Evolutionary conservation across 305 asterid species (phyloP), one percentile per base, ranked within the genome.

Genomic region (Fraxinus dipetala): DNA sequence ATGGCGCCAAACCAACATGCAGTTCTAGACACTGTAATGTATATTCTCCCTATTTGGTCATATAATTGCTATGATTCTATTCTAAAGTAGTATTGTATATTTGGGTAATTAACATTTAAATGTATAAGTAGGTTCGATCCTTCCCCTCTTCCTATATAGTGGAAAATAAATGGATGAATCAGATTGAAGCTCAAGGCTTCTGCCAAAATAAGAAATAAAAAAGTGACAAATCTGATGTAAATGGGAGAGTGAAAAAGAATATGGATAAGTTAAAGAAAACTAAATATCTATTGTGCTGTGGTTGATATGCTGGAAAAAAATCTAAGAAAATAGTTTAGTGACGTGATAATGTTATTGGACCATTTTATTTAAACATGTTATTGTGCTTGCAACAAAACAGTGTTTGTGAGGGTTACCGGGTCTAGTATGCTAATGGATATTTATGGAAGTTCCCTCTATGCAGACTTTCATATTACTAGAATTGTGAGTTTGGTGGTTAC

Each of bases 391-490:
- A 56, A 56, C 65, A 56, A 54, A 54, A 54, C 6, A 56, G 65
- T 6, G 26, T 5, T 32, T 20, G 72, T 63, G 76, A 32, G 26
- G 78, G 59, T 32, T 4, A 45, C 35, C 24, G 10, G 32, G 69
- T 74, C 76, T 56, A 59, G 26, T 82, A 3, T 85, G 80, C 82
- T 77, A n/a, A 72, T 40, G 65, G 65, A 75, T 48, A 78, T 74
- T 26, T 32, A 13, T 32, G 34, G n/a, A 40, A 26, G 54, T 65
- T 77, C 80, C 45, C 56, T 40, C 80, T 40, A 51, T 79, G 40
- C 30, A 8, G 76, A 69, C 78, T 73, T 84, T 30, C 54, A 20
- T 26, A 18, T 69, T 28, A 77, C 72, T 35, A 75, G 20, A 65
- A 65, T 63, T 14, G 73, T 26, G 69, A 77, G 31, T 79, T 77